Conservation (phyloP, 768 basidiomycete species). For the Trametes coccinea region DNA sequence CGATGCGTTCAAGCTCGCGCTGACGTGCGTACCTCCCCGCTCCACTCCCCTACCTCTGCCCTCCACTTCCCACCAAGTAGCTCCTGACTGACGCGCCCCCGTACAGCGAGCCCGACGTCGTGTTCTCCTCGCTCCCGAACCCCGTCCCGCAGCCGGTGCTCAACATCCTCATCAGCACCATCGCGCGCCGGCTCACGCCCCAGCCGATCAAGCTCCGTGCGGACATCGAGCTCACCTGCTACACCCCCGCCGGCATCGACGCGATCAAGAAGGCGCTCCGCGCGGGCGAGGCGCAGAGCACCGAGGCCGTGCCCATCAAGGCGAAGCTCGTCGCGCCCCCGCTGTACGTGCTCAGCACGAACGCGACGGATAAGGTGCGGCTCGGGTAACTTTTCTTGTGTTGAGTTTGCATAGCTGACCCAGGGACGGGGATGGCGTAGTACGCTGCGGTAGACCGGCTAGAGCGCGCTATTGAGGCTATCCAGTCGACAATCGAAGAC, state of each 20-base stretch:
- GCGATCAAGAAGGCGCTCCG: slow-evolving; percentile 91
- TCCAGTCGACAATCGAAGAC: slow-evolving; percentile 80
- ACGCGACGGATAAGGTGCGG: slow-evolving; percentile 90
- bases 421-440: slow-evolving; percentile 35
- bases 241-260: slow-evolving; percentile 92
- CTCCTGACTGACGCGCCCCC: not conserved
- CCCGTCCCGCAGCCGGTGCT: slow-evolving; percentile 59
- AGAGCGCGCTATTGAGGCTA: slow-evolving; percentile 90
- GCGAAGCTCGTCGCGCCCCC: slow-evolving; percentile 97
- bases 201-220: slow-evolving; percentile 99
- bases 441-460: slow-evolving; percentile 89
- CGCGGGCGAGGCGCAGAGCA: slow-evolving; percentile 87
- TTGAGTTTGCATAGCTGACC: not conserved
- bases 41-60: not conserved
- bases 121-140: slow-evolving; percentile 71
- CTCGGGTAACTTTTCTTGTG: not conserved
- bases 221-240: slow-evolving; percentile 96
- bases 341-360: slow-evolving; percentile 92
- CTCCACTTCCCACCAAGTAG: too few relatives aligned
- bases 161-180: slow-evolving; percentile 71
- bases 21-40: slow-evolving; percentile 62
- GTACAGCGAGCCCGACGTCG: slow-evolving; percentile 69
- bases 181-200: slow-evolving; percentile 93
- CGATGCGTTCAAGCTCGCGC: slow-evolving; percentile 96
- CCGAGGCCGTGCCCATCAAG: slow-evolving; percentile 91